A percentile compares a stretch with the other conserved stretches of the same genome.
These are phyloP conservation scores for Hanseniaspora sp. DNA, from an alignment of 1,139 yeast species.

Conservation along the genomic window DNA sequence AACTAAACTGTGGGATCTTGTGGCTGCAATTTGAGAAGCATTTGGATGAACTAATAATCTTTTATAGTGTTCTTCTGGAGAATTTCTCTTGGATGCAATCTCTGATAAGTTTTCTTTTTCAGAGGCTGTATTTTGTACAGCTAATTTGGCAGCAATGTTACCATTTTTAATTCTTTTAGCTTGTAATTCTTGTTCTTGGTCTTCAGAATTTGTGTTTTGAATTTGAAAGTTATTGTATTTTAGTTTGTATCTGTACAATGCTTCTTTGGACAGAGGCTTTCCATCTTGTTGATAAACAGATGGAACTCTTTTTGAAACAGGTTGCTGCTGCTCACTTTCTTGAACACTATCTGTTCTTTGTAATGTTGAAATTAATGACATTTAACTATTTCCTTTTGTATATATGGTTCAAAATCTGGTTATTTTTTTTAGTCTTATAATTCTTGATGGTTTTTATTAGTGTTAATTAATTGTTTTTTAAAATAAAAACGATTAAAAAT, in stretches of 20 bases:
- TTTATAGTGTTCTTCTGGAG: constrained; percentile 34
- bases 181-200: constrained; percentile 47
- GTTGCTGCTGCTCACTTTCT: background rate
- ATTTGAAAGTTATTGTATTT: constrained; percentile 63
- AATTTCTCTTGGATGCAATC: background rate
- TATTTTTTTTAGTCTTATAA: background rate
- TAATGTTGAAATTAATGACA: constrained; percentile 17
- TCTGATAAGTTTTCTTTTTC: constrained; percentile 37
- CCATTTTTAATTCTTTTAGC: constrained; percentile 40
- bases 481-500: too few relatives aligned
- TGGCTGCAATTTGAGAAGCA: constrained; percentile 27
- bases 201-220: constrained; percentile 40
- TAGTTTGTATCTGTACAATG: constrained; percentile 64
- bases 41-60: constrained; percentile 42
- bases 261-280: constrained; percentile 61
- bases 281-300: constrained; percentile 54
- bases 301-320: background rate
- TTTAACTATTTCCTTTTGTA: background rate
- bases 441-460: too few relatives aligned
- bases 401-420: background rate
- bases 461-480: too few relatives aligned
- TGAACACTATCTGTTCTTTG: constrained; percentile 10
- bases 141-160: constrained; percentile 66
- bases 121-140: constrained; percentile 53
- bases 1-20: constrained; percentile 19